phyloP scores from a whole-genome alignment of 108 stramenopile genomes.

The Skeletonema tropicum region DNA sequence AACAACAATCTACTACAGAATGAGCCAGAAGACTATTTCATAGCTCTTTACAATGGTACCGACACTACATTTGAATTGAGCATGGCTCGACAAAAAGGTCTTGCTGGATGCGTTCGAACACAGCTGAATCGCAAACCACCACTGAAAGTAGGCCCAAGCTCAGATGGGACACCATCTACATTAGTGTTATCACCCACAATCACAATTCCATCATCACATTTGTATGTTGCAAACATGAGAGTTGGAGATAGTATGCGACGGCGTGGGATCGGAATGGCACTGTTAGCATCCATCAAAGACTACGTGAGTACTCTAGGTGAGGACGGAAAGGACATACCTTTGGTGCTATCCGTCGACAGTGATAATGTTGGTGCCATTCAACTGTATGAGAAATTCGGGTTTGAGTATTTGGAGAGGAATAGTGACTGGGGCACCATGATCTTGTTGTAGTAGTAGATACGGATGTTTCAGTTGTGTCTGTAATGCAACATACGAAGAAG shows the following conservation, averaged over 20 bases:
- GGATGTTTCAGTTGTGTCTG: too few relatives aligned
- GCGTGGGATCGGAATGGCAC: constrained; percentile 23
- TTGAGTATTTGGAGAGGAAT: constrained; percentile 31
- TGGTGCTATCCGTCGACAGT: constrained; percentile 37
- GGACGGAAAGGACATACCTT: constrained; percentile 2
- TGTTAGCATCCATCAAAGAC: constrained; percentile 21
- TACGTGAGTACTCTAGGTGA: constrained; percentile 8
- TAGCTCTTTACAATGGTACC: constrained; percentile 20
- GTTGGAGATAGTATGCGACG: constrained; percentile 16
- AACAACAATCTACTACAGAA: not conserved
- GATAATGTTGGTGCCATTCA: constrained; percentile 23
- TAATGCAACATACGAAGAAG: not conserved
- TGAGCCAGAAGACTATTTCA: constrained; percentile 31
- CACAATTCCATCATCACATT: constrained; percentile 19
- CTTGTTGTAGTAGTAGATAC: not conserved
- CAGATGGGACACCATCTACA: not conserved
- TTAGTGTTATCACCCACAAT: not conserved
- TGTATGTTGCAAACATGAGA: constrained; percentile 44
- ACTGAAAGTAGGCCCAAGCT: not conserved
- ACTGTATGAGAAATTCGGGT: constrained; percentile 39
- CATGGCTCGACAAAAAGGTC: not conserved
- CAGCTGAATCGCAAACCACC: not conserved
- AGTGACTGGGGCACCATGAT: constrained; percentile 26
- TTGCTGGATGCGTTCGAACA: not conserved
- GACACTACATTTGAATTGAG: not conserved